A percentile compares a stretch with the other conserved stretches of the same genome.
Evolutionary conservation across 306 rosid genomes (phyloP).

Genomic region (Cicer cuneatum): DNA sequence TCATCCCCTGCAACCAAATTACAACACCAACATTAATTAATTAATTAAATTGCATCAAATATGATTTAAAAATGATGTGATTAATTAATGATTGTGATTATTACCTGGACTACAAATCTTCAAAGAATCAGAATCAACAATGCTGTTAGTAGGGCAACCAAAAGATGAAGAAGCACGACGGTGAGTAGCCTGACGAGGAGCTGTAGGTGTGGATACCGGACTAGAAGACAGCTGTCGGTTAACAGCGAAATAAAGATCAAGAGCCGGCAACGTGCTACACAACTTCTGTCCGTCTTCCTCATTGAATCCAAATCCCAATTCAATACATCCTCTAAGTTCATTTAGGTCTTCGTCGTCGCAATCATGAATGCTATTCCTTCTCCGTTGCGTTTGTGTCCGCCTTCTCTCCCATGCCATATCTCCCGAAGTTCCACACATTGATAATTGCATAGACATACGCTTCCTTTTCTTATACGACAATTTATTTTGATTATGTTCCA

Average conservation of each 20-base stretch:
- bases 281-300: conserved; percentile 83
- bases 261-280: conserved; percentile 85
- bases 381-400: conserved; percentile 55
- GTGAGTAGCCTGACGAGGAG: background rate
- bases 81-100: too few relatives aligned
- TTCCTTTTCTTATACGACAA: conserved; percentile 52
- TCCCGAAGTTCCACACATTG: conserved; percentile 61
- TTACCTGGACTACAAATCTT: conserved; percentile 84
- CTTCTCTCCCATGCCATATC: conserved; percentile 88
- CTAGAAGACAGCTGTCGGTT: conserved; percentile 66
- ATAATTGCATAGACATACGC: conserved; percentile 58
- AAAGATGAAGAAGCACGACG: conserved; percentile 53
- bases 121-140: conserved; percentile 71
- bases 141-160: conserved; percentile 51
- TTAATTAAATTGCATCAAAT: background rate
- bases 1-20: conserved; percentile 69
- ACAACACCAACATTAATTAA: background rate
- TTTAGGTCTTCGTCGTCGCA: conserved; percentile 67
- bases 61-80: too few relatives aligned
- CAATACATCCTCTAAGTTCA: conserved; percentile 86
- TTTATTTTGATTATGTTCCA: too few relatives aligned
- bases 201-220: conserved; percentile 53
- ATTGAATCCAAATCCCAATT: conserved; percentile 89
- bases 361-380: conserved; percentile 43
- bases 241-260: conserved; percentile 90